Base-by-base conservation (phyloP, 2,329 filamentous ascomycete genomes). In the Lecanicillium sp. region DNA sequence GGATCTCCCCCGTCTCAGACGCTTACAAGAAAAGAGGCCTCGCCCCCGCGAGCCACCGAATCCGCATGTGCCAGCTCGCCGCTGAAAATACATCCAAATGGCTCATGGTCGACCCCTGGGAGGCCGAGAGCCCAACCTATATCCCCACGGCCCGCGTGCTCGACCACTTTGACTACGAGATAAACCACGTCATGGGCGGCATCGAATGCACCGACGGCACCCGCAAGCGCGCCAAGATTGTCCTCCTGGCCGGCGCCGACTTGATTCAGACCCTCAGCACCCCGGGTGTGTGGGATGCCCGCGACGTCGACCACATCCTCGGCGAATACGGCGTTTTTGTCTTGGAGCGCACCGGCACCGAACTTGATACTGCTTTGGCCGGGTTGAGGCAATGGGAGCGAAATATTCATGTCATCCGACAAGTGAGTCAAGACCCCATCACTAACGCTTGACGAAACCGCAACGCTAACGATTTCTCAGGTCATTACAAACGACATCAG, bases 91-190 rank as follows among this genome's bases (percentile, higher is more conserved):
- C 84, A 36, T 78, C 79, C 50, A 88, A 84, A 37, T 60, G 57
- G 81, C 69, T 94, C 44, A 87, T 87, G 79, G 85, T 92, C 33
- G 87, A 94, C 57, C 79, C 84, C 0, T 94, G 85, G 82, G 89
- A 95, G 68, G 84, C 87, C 27, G 84, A 51, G 80, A 94, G 63
- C 77, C 81, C 53, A 74, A 84, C 48, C 6, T 97, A 95, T 57
- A 81, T 87, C 45, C 87, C 88, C 13, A 97, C 90, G 1, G 90
- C 89, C 29, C 77, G 84, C 50, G 89, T 95, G 29, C 70, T 96
- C 35, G 87, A 94, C 55, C 90, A 96, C 62, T 92, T 96, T 52
- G 81, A 94, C 49, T 67, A 90, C 55, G 87, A 96, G 59, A 86
- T 96, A 57, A 95, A 96, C 57, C 55, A 61, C 37, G 74, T 77